Evolutionary conservation across 768 basidiomycete species (phyloP).

Genomic region (Neoboletus magnificus): DNA sequence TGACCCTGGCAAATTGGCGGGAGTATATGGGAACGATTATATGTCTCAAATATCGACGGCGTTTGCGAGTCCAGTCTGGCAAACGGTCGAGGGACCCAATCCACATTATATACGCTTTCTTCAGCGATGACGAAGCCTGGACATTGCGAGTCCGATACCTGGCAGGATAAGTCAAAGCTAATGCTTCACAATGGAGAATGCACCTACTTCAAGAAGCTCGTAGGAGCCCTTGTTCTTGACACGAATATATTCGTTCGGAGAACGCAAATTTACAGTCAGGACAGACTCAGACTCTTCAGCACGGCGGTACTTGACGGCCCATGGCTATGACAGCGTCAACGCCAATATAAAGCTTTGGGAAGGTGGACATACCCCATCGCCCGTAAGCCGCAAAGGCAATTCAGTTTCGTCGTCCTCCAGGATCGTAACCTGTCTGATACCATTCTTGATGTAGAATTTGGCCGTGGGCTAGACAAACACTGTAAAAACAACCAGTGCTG

Average conservation of each 20-base stretch:
- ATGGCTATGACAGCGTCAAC: conserved; percentile 57
- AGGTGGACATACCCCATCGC: conserved; percentile 67
- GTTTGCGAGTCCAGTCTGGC: conserved; percentile 64
- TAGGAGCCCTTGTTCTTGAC: conserved; percentile 78
- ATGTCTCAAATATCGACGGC: conserved; percentile 51
- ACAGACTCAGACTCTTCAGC: conserved; percentile 41
- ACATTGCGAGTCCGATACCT: conserved; percentile 86
- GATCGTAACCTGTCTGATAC: conserved; percentile 56
- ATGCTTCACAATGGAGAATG: conserved; percentile 2
- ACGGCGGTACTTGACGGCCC: conserved; percentile 75
- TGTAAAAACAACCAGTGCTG: neutral
- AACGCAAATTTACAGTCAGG: conserved; percentile 42
- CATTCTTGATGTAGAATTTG: conserved; percentile 72
- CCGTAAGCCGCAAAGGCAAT: conserved; percentile 84
- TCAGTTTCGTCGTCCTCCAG: conserved; percentile 70
- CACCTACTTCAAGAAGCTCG: conserved; percentile 62
- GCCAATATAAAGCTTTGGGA: neutral
- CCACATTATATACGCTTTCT: conserved; percentile 64
- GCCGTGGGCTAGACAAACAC: conserved; percentile 64
- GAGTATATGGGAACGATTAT: conserved; percentile 74
- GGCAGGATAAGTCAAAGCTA: neutral
- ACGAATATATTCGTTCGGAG: conserved; percentile 67
- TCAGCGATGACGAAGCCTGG: conserved; percentile 63
- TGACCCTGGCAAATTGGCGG: conserved; percentile 79
- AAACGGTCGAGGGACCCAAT: conserved; percentile 77